Base-by-base conservation (phyloP, 73 alveolate genomes). In the Effrenium voratum region DNA sequence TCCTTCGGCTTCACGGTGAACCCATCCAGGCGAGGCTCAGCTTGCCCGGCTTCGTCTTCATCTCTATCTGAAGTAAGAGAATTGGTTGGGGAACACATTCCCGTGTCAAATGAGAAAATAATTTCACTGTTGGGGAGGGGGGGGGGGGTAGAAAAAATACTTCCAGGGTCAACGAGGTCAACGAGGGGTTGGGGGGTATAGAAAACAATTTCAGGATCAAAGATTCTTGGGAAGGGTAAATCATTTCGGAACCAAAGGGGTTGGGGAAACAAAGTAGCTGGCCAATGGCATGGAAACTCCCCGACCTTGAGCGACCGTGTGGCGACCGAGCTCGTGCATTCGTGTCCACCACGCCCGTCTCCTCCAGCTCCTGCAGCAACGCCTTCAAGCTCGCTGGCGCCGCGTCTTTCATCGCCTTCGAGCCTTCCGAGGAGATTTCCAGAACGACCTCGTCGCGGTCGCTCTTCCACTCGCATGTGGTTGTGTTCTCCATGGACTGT, bases 1-100 rank as follows among this genome's bases (percentile, higher is more conserved):
- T 79, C 91, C 68, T 79, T 79, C 45, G 91, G 91, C 45, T 79
- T 79, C 43, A 79, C 36, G 47, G 10, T 28, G 46, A 45, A 79
- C 26, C 91, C 91, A 24, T 79, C 91, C 16, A 6, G 59, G 41
- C 38, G 6, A 30, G 43, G 2, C 63, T 45, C 40, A 2, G 44
- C 46, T 0, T 79, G 70, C 8, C 26, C 70, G 45, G 70, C 91
- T 79, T 28, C 59, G 26, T 75, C 68, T 15, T 55, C 30, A 55
- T 57, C 72, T 30, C 16, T 30, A 57, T 57, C 16, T 57, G n/a
- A 22, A 22, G 16, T 57, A 30, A 22, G 72, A 57, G 16, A 2
- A 57, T 30, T 22, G 28, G n/a, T 22, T 57, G 16, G 28, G 22
- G 22, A 55, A 22, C 3, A 57, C 28, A 2, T 57, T 72, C 30